Evolutionary conservation across 2,329 filamentous ascomycete genomes (phyloP), one percentile per base, ranked within the genome.

Genomic region (Fusarium acutatum): DNA sequence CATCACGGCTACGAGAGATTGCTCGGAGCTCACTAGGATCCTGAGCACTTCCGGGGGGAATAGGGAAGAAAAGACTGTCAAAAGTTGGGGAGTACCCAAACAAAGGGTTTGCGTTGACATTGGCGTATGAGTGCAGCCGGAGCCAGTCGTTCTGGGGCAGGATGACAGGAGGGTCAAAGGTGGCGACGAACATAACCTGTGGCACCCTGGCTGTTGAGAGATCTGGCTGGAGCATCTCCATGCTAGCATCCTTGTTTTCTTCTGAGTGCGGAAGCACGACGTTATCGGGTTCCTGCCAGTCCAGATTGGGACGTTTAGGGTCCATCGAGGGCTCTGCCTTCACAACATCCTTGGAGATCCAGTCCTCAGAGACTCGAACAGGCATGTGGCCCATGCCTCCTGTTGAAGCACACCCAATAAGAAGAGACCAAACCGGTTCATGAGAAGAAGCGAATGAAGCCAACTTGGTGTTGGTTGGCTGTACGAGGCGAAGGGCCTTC

Each of bases 251-350:
- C 76, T 83, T 86, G 69, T 82, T 84, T 67, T 86, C 83, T 50
- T 86, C 81, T 22, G 82, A 83, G 18, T 81, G 78, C 7, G 83
- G 87, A 28, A 93, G 78, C 34, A 92, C 86, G 3, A 90, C 91
- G 56, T 89, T 88, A 7, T 90, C 88, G 2, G 93, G 93, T 65
- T 95, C 91, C 44, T 91, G 86, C 93, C 93, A 96, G 83, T 94
- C 90, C 40, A 92, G 80, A 38, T 90, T 82, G 75, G 68, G 82
- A 78, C 71, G 86, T 84, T 70, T 85, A 80, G 76, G 82, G 32
- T 79, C 74, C 9, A 80, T 85, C 14, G 81, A 85, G 44, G 83
- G 84, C 71, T 85, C 82, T 6, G 85, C 79, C 75, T 92, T 93
- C 77, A 89, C 86, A n/a, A 94, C 86, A 4, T 87, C 83, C 32